Base-by-base conservation (phyloP, 208 protist species). In the Leptomonas pyrrhocoris region DNA sequence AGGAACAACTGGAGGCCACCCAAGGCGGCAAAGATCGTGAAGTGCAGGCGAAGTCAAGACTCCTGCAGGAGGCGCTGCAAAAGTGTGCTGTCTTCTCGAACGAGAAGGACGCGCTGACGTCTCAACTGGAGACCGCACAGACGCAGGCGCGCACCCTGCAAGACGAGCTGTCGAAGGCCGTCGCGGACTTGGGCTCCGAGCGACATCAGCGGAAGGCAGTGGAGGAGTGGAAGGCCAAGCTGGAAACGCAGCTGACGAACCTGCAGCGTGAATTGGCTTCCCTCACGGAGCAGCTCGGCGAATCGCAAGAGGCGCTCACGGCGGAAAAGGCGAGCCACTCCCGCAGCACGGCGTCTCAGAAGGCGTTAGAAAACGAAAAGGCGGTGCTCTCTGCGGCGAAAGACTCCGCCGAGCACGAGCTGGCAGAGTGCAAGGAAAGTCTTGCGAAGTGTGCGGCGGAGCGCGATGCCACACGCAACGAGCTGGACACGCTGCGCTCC, bases 51-150 rank as follows among this genome's bases (percentile, higher is more conserved):
- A 79, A 74, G 58, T 36, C 71, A 2, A 63, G 55, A 16, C 43
- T 66, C 25, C 36, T 85, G 16, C 66, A 81, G 45, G 81, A 85
- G 30, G 30, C 67, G 45, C 55, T 76, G 55, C 56, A 66, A 25
- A 63, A 73, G 56, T 84, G 69, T 27, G 78, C 74, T 1, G 64
- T 64, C 15, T 43, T 86, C 16, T 31, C 68, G 13, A 83, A 73
- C 38, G 73, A 85, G 45, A 78, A 64, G 45, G 67, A 70, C 31
- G 18, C n/a, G 28, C 23, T 64, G 40, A 42, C 61, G 18, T 13
- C 36, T 2, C 48, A 66, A 28, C 46, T 64, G 16, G 45, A 79
- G 21, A n/a, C 56, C 18, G 50, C 49, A 4, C 54, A 68, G 40
- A 38, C 36, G 45, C 62, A 73, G 34, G 12, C 80, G 60, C 31